Evolutionary conservation across 176 grass and related monocot genomes (phyloP), one percentile per base, ranked within the genome.

Genomic region (Secale cereale): DNA sequence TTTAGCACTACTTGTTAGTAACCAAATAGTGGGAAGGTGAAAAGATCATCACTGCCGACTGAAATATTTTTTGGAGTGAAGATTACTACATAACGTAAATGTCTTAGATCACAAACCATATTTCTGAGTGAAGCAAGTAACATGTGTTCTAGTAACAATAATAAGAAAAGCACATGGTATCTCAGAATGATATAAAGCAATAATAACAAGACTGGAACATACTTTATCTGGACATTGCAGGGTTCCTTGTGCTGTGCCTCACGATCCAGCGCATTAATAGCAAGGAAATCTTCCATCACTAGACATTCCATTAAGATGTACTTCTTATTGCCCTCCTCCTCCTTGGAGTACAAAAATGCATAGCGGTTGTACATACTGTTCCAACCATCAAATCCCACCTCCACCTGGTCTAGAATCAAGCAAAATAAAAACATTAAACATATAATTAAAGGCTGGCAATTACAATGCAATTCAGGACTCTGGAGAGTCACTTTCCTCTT

Each of bases 341-440:
- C 97, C 88, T 96, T 99, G 29, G 17, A 59, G 27, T 96, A 96
- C 28, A 96, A 59, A 66, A 99, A 99, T 7, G 83, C 91, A 48
- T 96, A 96, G 10, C 82, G 71, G 57, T 88, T 87, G 12, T 94
- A 88, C 84, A 92, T 80, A 60, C 61, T 78, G 48, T 94, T 92
- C 97, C 97, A 99, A 31, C 94, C 92, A 76, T 97, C 90, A 7
- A 87, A 81, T 7, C 76, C 91, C 29, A 99, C 88, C 31, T 96
- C 94, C 43, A 96, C 90, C 0, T 88, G 74, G 1, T 37, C 92
- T 92, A 71, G 57, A 87, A 80, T 46, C 7, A 72, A 30, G 14
- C 3, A 50, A 13, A 81, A 59, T 11, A 70, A 2, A 73, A 37
- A 37, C 37, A 46, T 71, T 31, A 33, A 16, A 52, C 0, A 7